Evolutionary conservation across 306 rosid species (phyloP).

Genomic region (Luffa acutangula): DNA sequence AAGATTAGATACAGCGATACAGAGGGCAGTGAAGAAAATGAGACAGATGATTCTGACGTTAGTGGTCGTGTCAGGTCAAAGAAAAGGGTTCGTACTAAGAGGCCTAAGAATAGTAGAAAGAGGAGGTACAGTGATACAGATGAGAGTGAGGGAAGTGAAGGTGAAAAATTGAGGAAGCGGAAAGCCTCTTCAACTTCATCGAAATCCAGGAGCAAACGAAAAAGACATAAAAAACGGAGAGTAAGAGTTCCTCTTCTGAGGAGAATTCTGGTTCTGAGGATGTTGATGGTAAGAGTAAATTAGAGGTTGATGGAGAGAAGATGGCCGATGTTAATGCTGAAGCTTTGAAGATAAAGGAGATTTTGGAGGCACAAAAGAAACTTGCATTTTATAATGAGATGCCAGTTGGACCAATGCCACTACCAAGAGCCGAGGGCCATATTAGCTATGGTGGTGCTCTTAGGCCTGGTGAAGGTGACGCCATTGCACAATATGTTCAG

Average conservation of each 20-base stretch:
- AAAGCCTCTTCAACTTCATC: constrained; percentile 18
- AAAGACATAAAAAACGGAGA: constrained; percentile 27
- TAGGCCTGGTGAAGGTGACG: constrained; percentile 98
- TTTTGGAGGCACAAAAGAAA: constrained; percentile 70
- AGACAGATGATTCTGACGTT: constrained; percentile 16
- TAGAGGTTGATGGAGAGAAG: constrained; percentile 25
- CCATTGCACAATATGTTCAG: constrained; percentile 92
- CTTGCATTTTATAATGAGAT: constrained; percentile 53
- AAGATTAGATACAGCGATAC: constrained; percentile 24
- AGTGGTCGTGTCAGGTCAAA: constrained; percentile 1
- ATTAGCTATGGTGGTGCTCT: constrained; percentile 99
- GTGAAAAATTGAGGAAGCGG: constrained; percentile 20
- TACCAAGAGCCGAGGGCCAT: constrained; percentile 95
- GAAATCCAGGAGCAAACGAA: constrained; percentile 24
- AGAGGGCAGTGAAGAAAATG: constrained; percentile 15
- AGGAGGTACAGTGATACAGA: constrained; percentile 41
- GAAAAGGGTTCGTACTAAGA: constrained; percentile 13
- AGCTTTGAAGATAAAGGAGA: constrained; percentile 53
- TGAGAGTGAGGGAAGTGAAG: constrained; percentile 31
- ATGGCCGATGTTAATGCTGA: constrained; percentile 36
- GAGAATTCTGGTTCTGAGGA: constrained; percentile 35
- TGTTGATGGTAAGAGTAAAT: constrained; percentile 22
- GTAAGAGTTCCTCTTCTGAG: constrained; percentile 28
- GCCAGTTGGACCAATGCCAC: constrained; percentile 80
- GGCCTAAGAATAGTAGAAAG: constrained; percentile 17